Base-by-base conservation (phyloP, 73 alveolate species). In the Paraurostyla sp. region DNA sequence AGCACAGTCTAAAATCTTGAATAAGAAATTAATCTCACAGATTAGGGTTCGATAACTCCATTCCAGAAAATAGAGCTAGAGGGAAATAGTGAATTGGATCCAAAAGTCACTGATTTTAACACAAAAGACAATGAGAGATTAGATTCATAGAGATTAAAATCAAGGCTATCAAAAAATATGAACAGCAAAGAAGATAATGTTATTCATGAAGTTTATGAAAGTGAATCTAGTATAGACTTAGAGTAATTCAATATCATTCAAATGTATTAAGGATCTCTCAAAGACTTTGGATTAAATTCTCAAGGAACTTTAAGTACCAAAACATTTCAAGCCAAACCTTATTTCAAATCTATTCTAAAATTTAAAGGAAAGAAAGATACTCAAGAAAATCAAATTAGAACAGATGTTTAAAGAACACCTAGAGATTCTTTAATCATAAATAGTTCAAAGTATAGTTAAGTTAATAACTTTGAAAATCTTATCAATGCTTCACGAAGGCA, bases 161-260 rank as follows among this genome's bases (percentile, higher is more conserved):
- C n/a, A n/a, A n/a, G n/a, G n/a, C n/a, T n/a, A n/a, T n/a, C n/a
- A n/a, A 7, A 7, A 13, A 18, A 54, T 54, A n/a, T 20, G 9
- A 35, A 54, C 4, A 54, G 69, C 23, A 13, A 33, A 15, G 15
- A 32, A 11, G 20, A 65, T 3, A 65, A 65, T 65, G 58, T 65
- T 0, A 65, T 65, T 65, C 13, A 65, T 1, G 82, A 65, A 40
- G 82, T 36, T 1, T 30, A 65, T 65, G 82, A 65, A 38, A 65
- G 60, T 6, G 82, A 65, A 0, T 65, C 82, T 15, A 65, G 82
- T 65, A 2, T 65, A 2, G 82, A 65, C 41, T 38, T 65, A 13
- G 82, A 40, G 32, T 25, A 65, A 22, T 65, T 65, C 36, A 65
- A 65, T 15, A 65, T 65, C 7, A 9, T 65, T 33, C 58, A 65